A percentile compares a stretch with the other conserved stretches of the same genome.
Conservation (phyloP, 441 rosid species). For the Pelargonium exstipulatum region DNA sequence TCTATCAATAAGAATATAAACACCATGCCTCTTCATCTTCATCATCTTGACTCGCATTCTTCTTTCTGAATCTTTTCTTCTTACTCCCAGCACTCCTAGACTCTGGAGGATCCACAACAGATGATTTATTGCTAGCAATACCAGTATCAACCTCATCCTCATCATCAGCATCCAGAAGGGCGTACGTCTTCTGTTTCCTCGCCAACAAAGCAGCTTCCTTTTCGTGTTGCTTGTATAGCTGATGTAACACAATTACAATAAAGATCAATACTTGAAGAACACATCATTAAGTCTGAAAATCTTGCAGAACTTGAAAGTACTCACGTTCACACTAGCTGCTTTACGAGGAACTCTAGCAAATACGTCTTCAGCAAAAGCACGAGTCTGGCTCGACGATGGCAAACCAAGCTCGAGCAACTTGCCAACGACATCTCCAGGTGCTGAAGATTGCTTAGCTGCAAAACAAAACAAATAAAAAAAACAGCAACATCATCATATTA, state of each 20-base stretch:
- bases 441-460: constrained; percentile 71
- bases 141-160: constrained; percentile 31
- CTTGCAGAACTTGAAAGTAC: constrained; percentile 29
- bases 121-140: constrained; percentile 30
- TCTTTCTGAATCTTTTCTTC: constrained; percentile 78
- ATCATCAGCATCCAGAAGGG: constrained; percentile 70
- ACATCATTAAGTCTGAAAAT: background rate
- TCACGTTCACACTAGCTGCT: constrained; percentile 51
- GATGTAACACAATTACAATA: constrained; percentile 6
- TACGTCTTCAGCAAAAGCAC: constrained; percentile 58
- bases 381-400: constrained; percentile 59
- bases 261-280: too few species aligned
- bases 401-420: constrained; percentile 56
- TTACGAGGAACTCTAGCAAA: constrained; percentile 66
- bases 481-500: constrained; percentile 1
- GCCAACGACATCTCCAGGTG: constrained; percentile 47
- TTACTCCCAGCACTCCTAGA: constrained; percentile 38
- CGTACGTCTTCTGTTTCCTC: constrained; percentile 61
- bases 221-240: constrained; percentile 78
- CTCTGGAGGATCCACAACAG: constrained; percentile 30
- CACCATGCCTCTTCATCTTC: constrained; percentile 61
- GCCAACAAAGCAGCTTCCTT: constrained; percentile 78
- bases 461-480: background rate
- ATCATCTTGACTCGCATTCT: constrained; percentile 58
- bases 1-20: constrained; percentile 23